Evolutionary conservation across 768 basidiomycete genomes (phyloP), one percentile per base, ranked within the genome.

Genomic region (Hygrocybe punicea): DNA sequence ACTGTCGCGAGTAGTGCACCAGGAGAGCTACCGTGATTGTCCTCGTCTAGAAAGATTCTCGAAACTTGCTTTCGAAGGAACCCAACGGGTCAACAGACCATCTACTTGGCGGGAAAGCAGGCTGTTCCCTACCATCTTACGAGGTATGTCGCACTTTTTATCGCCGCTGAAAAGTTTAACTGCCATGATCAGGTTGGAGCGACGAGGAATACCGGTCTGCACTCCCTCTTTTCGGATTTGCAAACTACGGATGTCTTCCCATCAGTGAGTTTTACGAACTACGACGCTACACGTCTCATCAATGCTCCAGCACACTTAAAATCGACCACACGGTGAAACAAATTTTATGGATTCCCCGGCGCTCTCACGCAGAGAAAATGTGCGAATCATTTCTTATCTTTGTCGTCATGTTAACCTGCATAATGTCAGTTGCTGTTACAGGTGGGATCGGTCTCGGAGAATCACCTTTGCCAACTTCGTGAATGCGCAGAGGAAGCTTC

Each of bases 401-500:
- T 17, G 3, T 53, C 10, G 8, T 16, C 9, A 36, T 35, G 14
- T 51, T 42, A 21, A 23, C 40, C 10, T 42, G 17, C 39, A 49
- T 55, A 37, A 33, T 42, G 19, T 33, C 36, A 56, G 23, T 61
- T 73, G 67, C 76, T 2, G 73, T 71, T 17, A 76, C 75, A 42
- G 78, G 78, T 14, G 76, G 77, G 1, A 76, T 79, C 59, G 73
- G 67, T 11, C 65, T 76, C 2, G 73, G 76, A 5, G 73, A 78
- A 54, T 65, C 67, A 1, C 71, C 77, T 0, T 46, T 68, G 11
- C 60, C 67, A 9, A 74, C 75, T 78, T 37, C 76, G 74, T 3
- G 78, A 78, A 63, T 73, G 73, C 40, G 64, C 70, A 6, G 76
- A 79, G 66, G 78, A 78, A 47, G 78, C 78, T 7, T 69, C 72